phyloP scores from a whole-genome alignment of 768 basidiomycete genomes.

The Harrya chromipes region DNA sequence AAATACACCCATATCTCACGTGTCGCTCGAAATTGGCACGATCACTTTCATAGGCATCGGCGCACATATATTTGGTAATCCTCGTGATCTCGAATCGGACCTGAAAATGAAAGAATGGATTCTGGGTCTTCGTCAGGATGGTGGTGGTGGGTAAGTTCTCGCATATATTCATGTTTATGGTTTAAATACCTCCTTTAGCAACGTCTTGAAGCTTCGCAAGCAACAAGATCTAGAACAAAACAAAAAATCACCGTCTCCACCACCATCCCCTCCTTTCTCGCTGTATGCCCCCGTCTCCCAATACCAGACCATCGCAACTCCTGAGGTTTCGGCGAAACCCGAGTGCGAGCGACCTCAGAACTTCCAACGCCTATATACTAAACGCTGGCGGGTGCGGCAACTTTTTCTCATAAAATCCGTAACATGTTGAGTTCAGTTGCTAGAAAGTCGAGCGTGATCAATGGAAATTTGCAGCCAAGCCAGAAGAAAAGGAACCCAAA shows the following conservation, averaged over 20 bases:
- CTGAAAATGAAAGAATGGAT: slow-evolving; percentile 48
- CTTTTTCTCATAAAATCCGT: not conserved
- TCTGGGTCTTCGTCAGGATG: slow-evolving; percentile 50
- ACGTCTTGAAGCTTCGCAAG: slow-evolving; percentile 46
- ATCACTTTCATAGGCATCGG: slow-evolving; percentile 43
- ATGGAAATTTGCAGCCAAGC: slow-evolving; percentile 16
- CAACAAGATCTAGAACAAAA: slow-evolving; percentile 21
- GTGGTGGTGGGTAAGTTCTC: slow-evolving; percentile 57
- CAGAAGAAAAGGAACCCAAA: slow-evolving; percentile 2
- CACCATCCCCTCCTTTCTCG: slow-evolving; percentile 7
- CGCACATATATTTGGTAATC: slow-evolving; percentile 47
- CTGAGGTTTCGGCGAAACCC: slow-evolving; percentile 3
- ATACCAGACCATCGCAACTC: not conserved
- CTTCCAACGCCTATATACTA: slow-evolving; percentile 16
- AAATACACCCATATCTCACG: slow-evolving; percentile 40
- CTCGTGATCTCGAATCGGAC: slow-evolving; percentile 44
- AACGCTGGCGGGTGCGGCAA: slow-evolving; percentile 26
- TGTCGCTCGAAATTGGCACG: slow-evolving; percentile 53
- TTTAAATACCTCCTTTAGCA: slow-evolving; percentile 27
- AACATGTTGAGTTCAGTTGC: not conserved
- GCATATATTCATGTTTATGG: not conserved
- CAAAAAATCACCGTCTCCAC: slow-evolving; percentile 4
- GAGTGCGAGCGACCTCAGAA: slow-evolving; percentile 7
- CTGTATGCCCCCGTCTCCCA: slow-evolving; percentile 1
- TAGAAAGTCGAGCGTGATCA: slow-evolving; percentile 13